A percentile compares a stretch with the other conserved stretches of the same genome.
Conservation (phyloP, 306 rosid species). For the Trifolium fragiferum region DNA sequence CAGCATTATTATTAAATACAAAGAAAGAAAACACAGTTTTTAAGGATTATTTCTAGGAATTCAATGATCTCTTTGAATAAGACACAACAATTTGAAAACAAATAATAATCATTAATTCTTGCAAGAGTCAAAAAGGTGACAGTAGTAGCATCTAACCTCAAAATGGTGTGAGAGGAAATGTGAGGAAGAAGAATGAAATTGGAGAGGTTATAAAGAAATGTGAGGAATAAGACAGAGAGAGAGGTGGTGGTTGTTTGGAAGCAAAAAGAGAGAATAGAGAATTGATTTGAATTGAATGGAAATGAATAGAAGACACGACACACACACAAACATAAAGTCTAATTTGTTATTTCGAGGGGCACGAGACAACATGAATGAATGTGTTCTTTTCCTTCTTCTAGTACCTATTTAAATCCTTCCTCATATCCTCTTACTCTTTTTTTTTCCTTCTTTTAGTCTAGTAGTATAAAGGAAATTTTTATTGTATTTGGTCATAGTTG, state of each 20-base stretch:
- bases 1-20: too few relatives aligned
- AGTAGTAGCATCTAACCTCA: not conserved
- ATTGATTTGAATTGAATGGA: not conserved
- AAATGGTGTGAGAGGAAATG: not conserved
- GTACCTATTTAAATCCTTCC: not conserved
- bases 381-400: not conserved
- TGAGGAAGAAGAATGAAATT: not conserved
- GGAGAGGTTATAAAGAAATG: not conserved
- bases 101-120: not conserved
- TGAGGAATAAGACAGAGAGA: not conserved
- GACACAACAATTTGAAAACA: not conserved
- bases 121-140: conserved; percentile 12
- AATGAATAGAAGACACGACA: not conserved
- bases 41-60: not conserved
- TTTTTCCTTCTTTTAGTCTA: too few relatives aligned
- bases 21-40: not conserved
- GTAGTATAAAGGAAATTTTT: too few relatives aligned
- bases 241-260: conserved; percentile 8
- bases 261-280: conserved; percentile 2
- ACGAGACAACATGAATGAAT: conserved; percentile 1
- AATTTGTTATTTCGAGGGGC: conserved; percentile 6
- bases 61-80: not conserved
- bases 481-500: too few relatives aligned
- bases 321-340: not conserved
- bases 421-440: too few relatives aligned